phyloP scores from a whole-genome alignment of 768 basidiomycete species.

The Hysterangium stoloniferum region DNA sequence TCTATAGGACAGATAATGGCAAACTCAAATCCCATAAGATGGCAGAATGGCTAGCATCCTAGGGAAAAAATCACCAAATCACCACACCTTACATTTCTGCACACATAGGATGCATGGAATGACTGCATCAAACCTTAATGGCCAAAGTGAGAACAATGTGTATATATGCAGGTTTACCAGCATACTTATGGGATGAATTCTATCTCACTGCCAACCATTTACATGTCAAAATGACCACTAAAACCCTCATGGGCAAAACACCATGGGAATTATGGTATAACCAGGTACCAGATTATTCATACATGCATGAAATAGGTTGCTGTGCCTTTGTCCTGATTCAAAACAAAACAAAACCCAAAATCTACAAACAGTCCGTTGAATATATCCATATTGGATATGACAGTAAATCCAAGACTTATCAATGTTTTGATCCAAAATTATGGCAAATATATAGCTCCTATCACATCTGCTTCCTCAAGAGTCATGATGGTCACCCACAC shows the following conservation, averaged over 20 bases:
- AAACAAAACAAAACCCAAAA: constrained; percentile 1
- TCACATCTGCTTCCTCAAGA: constrained; percentile 18
- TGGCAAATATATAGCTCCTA: constrained; percentile 22
- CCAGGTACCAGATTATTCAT: constrained; percentile 6
- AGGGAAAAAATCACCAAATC: not conserved
- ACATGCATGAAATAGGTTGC: constrained; percentile 21
- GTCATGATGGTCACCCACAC: not conserved
- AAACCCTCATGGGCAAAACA: not conserved
- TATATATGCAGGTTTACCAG: too few species aligned
- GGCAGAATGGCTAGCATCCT: not conserved
- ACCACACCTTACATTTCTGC: constrained; percentile 20
- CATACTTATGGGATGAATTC: too few species aligned
- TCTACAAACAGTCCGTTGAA: constrained; percentile 25
- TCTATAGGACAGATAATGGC: not conserved
- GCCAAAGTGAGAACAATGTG: too few species aligned
- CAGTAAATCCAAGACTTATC: constrained; percentile 24
- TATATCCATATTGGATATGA: constrained; percentile 34
- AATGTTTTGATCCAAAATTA: constrained; percentile 27
- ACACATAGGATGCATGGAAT: not conserved
- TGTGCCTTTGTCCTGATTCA: too few species aligned
- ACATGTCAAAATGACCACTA: not conserved
- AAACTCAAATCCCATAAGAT: not conserved
- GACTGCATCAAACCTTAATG: not conserved
- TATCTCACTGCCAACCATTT: not conserved
- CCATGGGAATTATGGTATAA: too few species aligned